A percentile compares a stretch with the other conserved stretches of the same genome.
phyloP scores from a whole-genome alignment of 2,329 filamentous ascomycete species.

The Aureobasidium sp. region DNA sequence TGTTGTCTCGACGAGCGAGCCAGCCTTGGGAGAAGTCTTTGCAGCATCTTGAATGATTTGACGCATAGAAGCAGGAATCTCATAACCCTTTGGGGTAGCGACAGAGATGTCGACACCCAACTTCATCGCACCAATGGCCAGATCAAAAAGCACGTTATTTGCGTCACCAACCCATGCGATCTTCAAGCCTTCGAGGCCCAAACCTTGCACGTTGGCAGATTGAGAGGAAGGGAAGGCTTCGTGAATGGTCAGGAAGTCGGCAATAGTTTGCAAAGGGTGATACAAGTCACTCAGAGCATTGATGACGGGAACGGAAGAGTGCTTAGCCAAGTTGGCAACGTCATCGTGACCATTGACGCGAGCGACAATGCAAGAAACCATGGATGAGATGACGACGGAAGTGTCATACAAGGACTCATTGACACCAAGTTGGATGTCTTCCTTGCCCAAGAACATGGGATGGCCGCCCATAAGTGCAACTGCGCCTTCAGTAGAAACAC shows the following conservation, averaged over 20 bases:
- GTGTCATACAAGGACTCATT: conserved; percentile 97
- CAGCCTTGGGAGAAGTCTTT: conserved; percentile 48
- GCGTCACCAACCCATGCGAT: conserved; percentile 94
- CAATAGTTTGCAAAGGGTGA: conserved; percentile 89
- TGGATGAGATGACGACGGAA: conserved; percentile 80
- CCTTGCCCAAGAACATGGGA: conserved; percentile 91
- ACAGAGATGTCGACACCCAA: conserved; percentile 79
- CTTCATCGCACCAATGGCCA: conserved; percentile 81
- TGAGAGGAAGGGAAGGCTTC: conserved; percentile 54
- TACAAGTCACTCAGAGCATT: conserved; percentile 72
- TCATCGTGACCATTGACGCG: conserved; percentile 45
- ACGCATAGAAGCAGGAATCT: conserved; percentile 68
- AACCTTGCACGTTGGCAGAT: conserved; percentile 31
- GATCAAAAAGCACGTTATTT: conserved; percentile 93
- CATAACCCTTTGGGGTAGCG: conserved; percentile 77
- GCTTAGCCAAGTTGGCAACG: conserved; percentile 39
- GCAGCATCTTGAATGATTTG: conserved; percentile 60
- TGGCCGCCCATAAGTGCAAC: conserved; percentile 83
- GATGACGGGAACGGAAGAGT: conserved; percentile 42
- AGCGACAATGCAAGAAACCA: conserved; percentile 41
- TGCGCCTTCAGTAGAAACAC: conserved; percentile 87
- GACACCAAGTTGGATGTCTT: conserved; percentile 93
- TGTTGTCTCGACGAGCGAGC: conserved; percentile 65
- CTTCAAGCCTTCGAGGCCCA: conserved; percentile 76
- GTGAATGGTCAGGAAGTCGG: conserved; percentile 84